These are phyloP conservation scores for Vitis vinifera DNA, from an alignment of 164 flowering plant species.

Conservation along the genomic window ASM3070453v1 NC_081805.1:25455501-25456000, in stretches of 20 bases:
- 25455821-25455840: constrained; percentile 64
- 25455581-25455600: background rate
- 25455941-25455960: background rate
- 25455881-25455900: constrained; percentile 62
- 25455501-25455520: background rate
- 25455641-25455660: background rate
- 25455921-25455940: background rate
- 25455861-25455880: constrained; percentile 58
- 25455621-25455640: background rate
- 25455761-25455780: background rate
- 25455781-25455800: constrained; percentile 70
- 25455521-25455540: no score
- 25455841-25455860: constrained; percentile 66
- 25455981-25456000: no score
- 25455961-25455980: no score
- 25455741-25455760: background rate
- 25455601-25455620: background rate
- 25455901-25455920: constrained; percentile 6
- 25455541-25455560: background rate
- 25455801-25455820: constrained; percentile 61
- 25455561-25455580: background rate
- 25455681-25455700: no score
- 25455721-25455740: background rate
- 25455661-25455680: background rate
- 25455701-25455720: no score